Evolutionary conservation across 345 rosid species (phyloP), one percentile per base, ranked within the genome.

Genomic region (Excoecaria agallocha): DNA sequence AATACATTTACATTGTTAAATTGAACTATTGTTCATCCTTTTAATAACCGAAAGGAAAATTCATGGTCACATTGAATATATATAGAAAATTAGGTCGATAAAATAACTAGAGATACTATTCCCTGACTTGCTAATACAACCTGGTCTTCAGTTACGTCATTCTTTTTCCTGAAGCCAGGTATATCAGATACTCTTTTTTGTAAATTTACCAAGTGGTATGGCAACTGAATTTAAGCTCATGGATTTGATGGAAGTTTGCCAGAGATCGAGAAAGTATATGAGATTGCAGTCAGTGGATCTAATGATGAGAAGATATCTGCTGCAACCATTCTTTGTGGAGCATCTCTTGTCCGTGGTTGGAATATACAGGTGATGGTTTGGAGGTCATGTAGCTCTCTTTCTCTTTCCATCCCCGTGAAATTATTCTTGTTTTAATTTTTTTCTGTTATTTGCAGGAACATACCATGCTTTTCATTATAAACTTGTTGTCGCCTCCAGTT

Each of bases 331-430:
- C 94, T 95, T 69, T 93, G 99, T 79, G 99, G 99, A 68, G 96
- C 92, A 67, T 91, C 99, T 78, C 86, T 95, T 20, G 78, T 88
- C 82, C 97, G 98, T 75, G 98, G 99, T 79, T 95, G 99, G 99
- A 91, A 87, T 77, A 72, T 91, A 80, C 99, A 93, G 91, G 99
- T 91, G 85, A 73, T 82, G 48, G 57, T 37, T 52, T 69, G 68
- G 71, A 52, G 20, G 56, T 15, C 51, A 35, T 15, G 70, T 55
- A 65, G 16, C 9, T 30, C 45, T 37, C 35, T 35, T 3, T 54
- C 25, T 57, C 37, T 20, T 8, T 25, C 37, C 64, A 1, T 10
- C 38, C n/a, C 20, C 3, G 20, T n/a, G 43, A 61, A 51, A 43
- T 49, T 75, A 48, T 46, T 46, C 71, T 74, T 68, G 55, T 41